phyloP scores from a whole-genome alignment of 768 basidiomycete genomes.

The Asterophora parasitica region DNA sequence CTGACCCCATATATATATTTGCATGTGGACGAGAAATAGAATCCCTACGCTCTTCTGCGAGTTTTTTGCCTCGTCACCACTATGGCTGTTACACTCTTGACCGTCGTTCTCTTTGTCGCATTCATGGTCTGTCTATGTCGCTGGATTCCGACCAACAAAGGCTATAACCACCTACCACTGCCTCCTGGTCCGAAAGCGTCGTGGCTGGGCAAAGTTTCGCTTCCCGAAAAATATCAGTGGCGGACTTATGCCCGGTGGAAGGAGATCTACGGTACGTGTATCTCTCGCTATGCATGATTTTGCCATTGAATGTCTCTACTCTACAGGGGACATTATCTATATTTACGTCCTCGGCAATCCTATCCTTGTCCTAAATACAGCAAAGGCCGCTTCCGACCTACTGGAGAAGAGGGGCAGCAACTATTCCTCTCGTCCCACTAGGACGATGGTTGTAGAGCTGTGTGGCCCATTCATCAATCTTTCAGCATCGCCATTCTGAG shows the following conservation, averaged over 20 bases:
- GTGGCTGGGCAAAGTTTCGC: constrained; percentile 28
- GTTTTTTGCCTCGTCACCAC: constrained; percentile 2
- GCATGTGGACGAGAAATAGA: constrained; percentile 1
- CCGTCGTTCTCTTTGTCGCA: background rate
- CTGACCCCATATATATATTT: background rate
- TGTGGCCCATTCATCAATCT: constrained; percentile 18
- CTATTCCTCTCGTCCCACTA: constrained; percentile 39
- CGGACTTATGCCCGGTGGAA: constrained; percentile 41
- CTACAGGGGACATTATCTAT: constrained; percentile 42
- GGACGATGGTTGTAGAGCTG: constrained; percentile 41
- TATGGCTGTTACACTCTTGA: background rate
- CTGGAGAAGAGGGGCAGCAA: constrained; percentile 40
- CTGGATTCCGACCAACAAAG: constrained; percentile 2
- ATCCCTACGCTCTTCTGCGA: background rate
- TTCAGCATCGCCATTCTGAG: background rate
- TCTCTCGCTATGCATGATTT: background rate
- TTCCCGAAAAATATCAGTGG: constrained; percentile 39
- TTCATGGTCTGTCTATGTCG: constrained; percentile 13
- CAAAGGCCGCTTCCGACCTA: constrained; percentile 35
- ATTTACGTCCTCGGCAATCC: constrained; percentile 41
- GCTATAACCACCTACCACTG: constrained; percentile 21
- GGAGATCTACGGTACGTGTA: constrained; percentile 32
- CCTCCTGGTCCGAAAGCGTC: constrained; percentile 40
- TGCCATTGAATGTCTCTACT: background rate
- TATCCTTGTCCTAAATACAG: constrained; percentile 42